phyloP scores from a whole-genome alignment of 495 filamentous ascomycete species.

The Neurospora africana region DNA sequence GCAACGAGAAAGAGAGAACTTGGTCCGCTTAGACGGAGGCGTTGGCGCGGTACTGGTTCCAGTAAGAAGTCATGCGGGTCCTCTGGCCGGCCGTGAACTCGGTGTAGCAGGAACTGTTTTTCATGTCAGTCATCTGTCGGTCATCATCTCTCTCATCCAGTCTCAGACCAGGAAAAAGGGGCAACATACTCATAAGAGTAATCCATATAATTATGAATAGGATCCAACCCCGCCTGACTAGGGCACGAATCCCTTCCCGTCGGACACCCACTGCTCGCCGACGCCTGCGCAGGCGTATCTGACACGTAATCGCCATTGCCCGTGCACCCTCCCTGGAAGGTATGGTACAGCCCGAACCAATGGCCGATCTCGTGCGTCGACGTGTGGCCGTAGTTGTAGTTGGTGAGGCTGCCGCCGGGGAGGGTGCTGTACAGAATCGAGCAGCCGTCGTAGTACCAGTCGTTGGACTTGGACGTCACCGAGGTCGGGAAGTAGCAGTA shows the following conservation, averaged over 20 bases:
- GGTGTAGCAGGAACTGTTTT: constrained; percentile 29
- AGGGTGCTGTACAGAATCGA: constrained; percentile 43
- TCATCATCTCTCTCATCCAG: neutral
- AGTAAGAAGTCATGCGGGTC: constrained; percentile 35
- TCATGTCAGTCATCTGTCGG: constrained; percentile 1
- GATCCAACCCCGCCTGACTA: constrained; percentile 35
- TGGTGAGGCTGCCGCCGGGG: constrained; percentile 39
- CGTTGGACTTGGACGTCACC: constrained; percentile 19
- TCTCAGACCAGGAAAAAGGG: neutral
- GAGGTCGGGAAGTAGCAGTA: constrained; percentile 44
- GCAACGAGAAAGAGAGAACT: too few relatives aligned
- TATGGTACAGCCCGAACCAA: constrained; percentile 56
- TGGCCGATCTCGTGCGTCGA: constrained; percentile 57
- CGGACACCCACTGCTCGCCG: constrained; percentile 49
- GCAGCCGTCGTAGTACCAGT: constrained; percentile 48
- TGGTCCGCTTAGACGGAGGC: neutral
- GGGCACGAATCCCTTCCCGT: constrained; percentile 43
- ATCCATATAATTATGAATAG: constrained; percentile 60
- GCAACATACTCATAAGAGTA: constrained; percentile 44
- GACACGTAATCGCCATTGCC: constrained; percentile 44
- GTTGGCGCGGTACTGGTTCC: constrained; percentile 29
- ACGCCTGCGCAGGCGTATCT: constrained; percentile 48
- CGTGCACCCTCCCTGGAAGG: constrained; percentile 53
- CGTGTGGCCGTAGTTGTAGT: constrained; percentile 51
- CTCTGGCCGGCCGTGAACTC: constrained; percentile 38